Base-by-base conservation (phyloP, 2,329 filamentous ascomycete species). In the Immersiporthe knoxdaviesiana region DNA sequence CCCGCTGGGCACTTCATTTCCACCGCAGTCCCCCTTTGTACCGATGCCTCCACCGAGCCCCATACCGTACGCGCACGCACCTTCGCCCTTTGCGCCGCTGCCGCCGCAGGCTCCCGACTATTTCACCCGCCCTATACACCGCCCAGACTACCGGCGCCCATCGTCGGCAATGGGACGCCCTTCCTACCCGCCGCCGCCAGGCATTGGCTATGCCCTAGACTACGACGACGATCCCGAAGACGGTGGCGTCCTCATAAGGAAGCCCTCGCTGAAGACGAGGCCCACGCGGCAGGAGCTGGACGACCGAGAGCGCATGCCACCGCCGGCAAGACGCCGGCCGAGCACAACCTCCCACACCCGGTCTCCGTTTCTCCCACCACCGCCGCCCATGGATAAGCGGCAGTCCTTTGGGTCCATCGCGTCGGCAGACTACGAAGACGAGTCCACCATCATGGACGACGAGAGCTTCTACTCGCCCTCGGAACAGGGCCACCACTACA, bases 241-340 rank as follows among this genome's bases (percentile, higher is more conserved):
- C 37, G 75, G 78, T 2, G 75, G 78, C 16, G 76, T 75, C 3
- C 70, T 83, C 1, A 62, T 77, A 6, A 80, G 84, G 35, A 82
- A 83, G 30, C 72, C 80, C n/a, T 86, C 85, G 0, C 74, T 79
- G 44, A 77, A 77, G 16, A 81, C 77, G 74, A 79, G 70, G 27
- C 59, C 47, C 12, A 67, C 65, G 75, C 72, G 74, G 72, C 66
- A 83, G 80, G 75, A 78, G 10, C 80, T 83, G 0, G 82, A 85
- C 1, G 84, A 85, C 65, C 79, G 82, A 41, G 77, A 74, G 63
- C 78, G 79, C 39, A 85, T 86, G 84, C 85, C 85, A 30, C 84
- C 85, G 14, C 84, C 84, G 4, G 39, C 7, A 4, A 24, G 16
- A 14, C 74, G 76, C 62, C 78, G 83, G 18, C 82, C 80, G 11